phyloP scores from a whole-genome alignment of 495 filamentous ascomycete species.

The Lophium mytilinum region DNA sequence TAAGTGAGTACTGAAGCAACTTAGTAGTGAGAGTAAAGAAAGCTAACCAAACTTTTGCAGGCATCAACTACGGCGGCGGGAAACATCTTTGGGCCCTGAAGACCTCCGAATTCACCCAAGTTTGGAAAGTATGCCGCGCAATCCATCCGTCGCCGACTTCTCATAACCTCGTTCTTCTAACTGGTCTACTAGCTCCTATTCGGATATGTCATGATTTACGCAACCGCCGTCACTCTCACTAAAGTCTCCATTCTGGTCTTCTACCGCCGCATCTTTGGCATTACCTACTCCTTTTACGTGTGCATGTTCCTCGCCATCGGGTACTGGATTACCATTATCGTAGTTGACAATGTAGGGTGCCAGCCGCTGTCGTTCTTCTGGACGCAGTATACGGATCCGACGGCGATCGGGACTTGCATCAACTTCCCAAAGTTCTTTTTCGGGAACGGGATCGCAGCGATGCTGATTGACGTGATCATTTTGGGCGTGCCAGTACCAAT shows the following conservation, averaged over 20 bases:
- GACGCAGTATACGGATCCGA: constrained; percentile 8
- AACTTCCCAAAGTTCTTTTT: constrained; percentile 2
- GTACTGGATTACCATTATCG: constrained; percentile 32
- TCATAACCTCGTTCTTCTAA: background rate
- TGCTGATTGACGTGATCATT: constrained; percentile 18
- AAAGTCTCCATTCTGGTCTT: constrained; percentile 42
- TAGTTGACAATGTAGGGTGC: constrained; percentile 39
- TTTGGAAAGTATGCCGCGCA: background rate
- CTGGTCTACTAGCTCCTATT: background rate
- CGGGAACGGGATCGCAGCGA: constrained; percentile 5
- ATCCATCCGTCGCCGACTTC: background rate
- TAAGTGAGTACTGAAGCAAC: background rate
- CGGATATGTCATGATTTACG: constrained; percentile 26
- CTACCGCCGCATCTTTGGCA: constrained; percentile 41
- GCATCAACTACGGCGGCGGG: background rate
- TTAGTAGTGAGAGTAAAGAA: background rate
- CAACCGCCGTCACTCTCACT: constrained; percentile 29
- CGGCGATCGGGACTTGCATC: constrained; percentile 9
- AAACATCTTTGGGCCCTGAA: background rate
- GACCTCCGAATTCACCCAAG: background rate
- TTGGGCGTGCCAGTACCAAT: constrained; percentile 38
- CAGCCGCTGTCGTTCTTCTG: constrained; percentile 28
- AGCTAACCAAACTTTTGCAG: background rate
- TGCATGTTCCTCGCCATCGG: constrained; percentile 28
- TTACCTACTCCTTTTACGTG: constrained; percentile 23